A percentile compares a stretch with the other conserved stretches of the same genome.
These are phyloP conservation scores for Glycine tomentella DNA, from an alignment of 306 rosid species.

Conservation along the genomic window DNA sequence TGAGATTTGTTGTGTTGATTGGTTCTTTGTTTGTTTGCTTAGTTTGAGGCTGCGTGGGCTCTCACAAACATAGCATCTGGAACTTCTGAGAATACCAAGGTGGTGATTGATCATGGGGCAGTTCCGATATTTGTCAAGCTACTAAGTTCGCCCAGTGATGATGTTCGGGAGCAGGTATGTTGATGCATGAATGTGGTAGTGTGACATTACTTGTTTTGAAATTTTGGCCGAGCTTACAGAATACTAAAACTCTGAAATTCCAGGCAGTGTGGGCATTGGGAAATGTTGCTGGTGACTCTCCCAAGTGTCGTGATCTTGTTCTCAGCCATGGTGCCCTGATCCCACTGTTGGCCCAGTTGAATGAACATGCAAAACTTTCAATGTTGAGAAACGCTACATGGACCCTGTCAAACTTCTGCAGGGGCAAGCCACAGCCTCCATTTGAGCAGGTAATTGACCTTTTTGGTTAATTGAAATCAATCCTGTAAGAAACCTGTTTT, in stretches of 20 bases:
- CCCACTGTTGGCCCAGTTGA: conserved; percentile 81
- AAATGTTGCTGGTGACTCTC: conserved; percentile 96
- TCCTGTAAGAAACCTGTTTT: not conserved
- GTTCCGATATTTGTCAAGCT: conserved; percentile 90
- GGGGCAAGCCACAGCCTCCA: conserved; percentile 96
- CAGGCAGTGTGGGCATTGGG: conserved; percentile 98
- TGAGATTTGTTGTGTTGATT: conserved; percentile 22
- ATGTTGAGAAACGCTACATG: conserved; percentile 96
- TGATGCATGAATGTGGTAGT: conserved; percentile 3
- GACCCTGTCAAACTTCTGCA: conserved; percentile 92
- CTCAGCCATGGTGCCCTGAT: conserved; percentile 79
- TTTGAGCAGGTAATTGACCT: conserved; percentile 69
- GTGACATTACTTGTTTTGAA: not conserved
- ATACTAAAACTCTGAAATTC: conserved; percentile 15
- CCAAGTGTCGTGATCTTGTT: conserved; percentile 94
- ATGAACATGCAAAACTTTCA: conserved; percentile 92
- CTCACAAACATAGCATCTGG: conserved; percentile 96
- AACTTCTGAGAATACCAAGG: conserved; percentile 90
- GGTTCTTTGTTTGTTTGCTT: conserved; percentile 1
- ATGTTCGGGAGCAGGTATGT: conserved; percentile 92
- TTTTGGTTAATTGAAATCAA: not conserved
- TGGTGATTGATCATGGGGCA: conserved; percentile 92
- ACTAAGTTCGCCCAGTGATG: conserved; percentile 89
- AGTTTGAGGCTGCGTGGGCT: conserved; percentile 99
- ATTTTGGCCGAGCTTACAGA: not conserved